Evolutionary conservation across 2,329 filamentous ascomycete genomes (phyloP).

Genomic region (Pseudogymnoascus sp.): DNA sequence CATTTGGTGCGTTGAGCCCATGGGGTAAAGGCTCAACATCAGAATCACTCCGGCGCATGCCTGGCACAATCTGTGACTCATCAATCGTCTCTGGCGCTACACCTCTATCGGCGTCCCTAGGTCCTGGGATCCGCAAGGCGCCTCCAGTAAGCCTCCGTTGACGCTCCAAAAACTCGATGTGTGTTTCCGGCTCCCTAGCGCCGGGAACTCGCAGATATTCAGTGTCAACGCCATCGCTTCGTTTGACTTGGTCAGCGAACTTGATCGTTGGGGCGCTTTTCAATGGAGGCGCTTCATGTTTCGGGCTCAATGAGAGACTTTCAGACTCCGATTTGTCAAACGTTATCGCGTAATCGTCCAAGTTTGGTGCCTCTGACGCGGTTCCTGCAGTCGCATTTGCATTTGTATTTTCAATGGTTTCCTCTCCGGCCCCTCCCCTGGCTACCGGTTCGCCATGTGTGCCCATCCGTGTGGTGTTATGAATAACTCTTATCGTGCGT

Average conservation of each 20-base stretch:
- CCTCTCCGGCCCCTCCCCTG: not conserved
- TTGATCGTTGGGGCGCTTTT: conserved; percentile 37
- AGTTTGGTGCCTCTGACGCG: not conserved
- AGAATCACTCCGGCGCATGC: not conserved
- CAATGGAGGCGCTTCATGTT: conserved; percentile 4
- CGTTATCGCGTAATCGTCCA: conserved; percentile 4
- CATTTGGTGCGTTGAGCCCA: not conserved
- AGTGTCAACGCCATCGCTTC: conserved; percentile 49
- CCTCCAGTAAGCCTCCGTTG: conserved; percentile 69
- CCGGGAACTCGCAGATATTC: conserved; percentile 44
- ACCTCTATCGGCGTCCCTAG: conserved; percentile 81
- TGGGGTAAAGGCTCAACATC: not conserved
- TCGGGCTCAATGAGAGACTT: not conserved
- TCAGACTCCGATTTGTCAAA: conserved; percentile 5
- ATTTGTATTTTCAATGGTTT: not conserved
- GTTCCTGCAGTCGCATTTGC: not conserved
- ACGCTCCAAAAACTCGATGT: conserved; percentile 81
- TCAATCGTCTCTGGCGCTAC: conserved; percentile 58
- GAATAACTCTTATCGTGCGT: conserved; percentile 59
- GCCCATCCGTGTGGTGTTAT: conserved; percentile 37
- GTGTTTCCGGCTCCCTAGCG: conserved; percentile 59
- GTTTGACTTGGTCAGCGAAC: conserved; percentile 61
- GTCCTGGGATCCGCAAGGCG: conserved; percentile 81
- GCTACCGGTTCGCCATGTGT: not conserved
- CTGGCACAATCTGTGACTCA: conserved; percentile 12